Conservation (phyloP, 495 filamentous ascomycete genomes). For the Trichocladium antarcticum region DNA sequence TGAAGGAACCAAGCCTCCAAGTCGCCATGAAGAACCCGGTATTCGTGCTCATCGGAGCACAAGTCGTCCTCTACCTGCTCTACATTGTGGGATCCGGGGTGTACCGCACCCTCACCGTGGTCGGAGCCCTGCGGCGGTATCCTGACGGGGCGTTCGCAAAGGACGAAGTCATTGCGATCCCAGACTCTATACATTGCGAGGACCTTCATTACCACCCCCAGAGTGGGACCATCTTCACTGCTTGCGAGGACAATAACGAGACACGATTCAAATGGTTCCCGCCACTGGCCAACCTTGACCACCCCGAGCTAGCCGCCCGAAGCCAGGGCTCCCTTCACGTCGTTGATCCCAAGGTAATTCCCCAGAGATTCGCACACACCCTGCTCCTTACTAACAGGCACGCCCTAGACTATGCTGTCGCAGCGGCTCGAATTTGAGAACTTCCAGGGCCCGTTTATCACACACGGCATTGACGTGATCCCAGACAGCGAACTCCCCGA, state of each 20-base stretch:
- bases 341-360: slow-evolving; percentile 42
- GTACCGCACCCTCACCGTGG: slow-evolving; percentile 9
- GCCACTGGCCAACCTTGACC: slow-evolving; percentile 32
- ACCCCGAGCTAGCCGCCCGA: slow-evolving; percentile 18
- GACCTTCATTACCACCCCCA: slow-evolving; percentile 48
- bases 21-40: slow-evolving; percentile 11
- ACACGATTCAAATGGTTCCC: slow-evolving; percentile 48
- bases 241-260: slow-evolving; percentile 40
- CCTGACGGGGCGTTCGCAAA: slow-evolving; percentile 6
- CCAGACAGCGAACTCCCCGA: slow-evolving; percentile 30
- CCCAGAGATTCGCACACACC: neutral
- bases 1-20: neutral
- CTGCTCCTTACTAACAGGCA: neutral
- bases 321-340: slow-evolving; percentile 42
- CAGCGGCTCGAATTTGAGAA: slow-evolving; percentile 38
- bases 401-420: slow-evolving; percentile 44
- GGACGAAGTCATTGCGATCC: slow-evolving; percentile 28
- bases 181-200: slow-evolving; percentile 47
- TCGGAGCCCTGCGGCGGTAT: slow-evolving; percentile 20
- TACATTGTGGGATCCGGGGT: slow-evolving; percentile 9
- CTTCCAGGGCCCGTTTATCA: slow-evolving; percentile 45
- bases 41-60: slow-evolving; percentile 13
- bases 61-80: slow-evolving; percentile 13
- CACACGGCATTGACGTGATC: slow-evolving; percentile 52
- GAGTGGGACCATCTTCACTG: slow-evolving; percentile 43